A percentile compares a stretch with the other conserved stretches of the same genome.
These are phyloP conservation scores for Patellifolia procumbens DNA, from an alignment of 179 eudicot species.

Conservation along the genomic window DNA sequence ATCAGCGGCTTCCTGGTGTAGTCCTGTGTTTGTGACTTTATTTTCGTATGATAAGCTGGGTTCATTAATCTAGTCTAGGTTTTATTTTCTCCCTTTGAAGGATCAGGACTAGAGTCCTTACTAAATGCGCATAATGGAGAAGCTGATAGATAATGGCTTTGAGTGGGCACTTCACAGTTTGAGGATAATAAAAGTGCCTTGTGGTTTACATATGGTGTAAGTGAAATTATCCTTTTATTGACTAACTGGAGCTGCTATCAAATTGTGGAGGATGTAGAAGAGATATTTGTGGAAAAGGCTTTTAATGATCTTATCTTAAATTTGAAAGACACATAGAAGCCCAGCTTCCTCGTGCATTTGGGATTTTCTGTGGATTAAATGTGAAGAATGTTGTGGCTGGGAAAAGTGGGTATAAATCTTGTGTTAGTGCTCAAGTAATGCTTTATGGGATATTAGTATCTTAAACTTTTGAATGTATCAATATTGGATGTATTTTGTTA, in stretches of 20 bases:
- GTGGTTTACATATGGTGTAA: constrained; percentile 18
- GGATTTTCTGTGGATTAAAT: constrained; percentile 27
- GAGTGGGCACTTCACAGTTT: constrained; percentile 24
- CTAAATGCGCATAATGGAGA: constrained; percentile 17
- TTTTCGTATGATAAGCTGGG: constrained; percentile 21
- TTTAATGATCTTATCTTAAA: constrained; percentile 20
- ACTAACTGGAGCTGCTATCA: constrained; percentile 19
- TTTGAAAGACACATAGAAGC: constrained; percentile 18
- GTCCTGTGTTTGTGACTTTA: constrained; percentile 17
- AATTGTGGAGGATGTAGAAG: constrained; percentile 23
- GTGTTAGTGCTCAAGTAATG: constrained; percentile 28
- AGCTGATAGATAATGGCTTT: constrained; percentile 30
- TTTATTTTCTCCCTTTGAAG: not conserved
- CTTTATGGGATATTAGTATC: constrained; percentile 26
- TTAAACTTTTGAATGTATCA: constrained; percentile 20
- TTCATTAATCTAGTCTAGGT: constrained; percentile 25
- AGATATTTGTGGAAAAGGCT: constrained; percentile 17
- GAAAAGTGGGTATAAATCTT: constrained; percentile 29
- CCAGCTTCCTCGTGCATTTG: constrained; percentile 25
- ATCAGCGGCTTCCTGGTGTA: constrained; percentile 8
- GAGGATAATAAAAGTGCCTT: constrained; percentile 33
- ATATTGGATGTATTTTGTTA: constrained; percentile 28
- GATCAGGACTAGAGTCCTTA: constrained; percentile 22
- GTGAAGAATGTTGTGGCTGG: constrained; percentile 27
- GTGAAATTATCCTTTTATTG: constrained; percentile 16